Evolutionary conservation across 768 basidiomycete genomes (phyloP).

Genomic region (Tricholoma matsutake): DNA sequence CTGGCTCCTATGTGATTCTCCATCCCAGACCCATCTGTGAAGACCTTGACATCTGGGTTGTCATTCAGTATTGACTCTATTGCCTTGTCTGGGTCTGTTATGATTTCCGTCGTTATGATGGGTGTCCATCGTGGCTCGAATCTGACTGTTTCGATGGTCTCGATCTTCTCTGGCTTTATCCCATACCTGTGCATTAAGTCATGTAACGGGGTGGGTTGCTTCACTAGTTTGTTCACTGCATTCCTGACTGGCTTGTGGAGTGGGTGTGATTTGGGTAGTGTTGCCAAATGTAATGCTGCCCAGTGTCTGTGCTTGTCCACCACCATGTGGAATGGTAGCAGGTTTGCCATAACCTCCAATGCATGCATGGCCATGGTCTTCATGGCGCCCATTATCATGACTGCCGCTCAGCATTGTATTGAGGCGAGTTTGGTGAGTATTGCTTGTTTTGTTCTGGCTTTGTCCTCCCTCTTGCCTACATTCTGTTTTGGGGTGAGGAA

Average conservation of each 20-base stretch:
- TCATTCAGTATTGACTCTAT: too few relatives aligned
- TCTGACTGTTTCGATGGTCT: conserved; percentile 7
- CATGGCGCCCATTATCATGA: too few relatives aligned
- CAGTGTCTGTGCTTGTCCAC: too few relatives aligned
- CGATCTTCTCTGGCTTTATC: conserved; percentile 6
- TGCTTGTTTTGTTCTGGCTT: too few relatives aligned
- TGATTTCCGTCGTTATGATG: background rate
- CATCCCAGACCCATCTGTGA: background rate
- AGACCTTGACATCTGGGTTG: too few relatives aligned
- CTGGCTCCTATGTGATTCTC: background rate
- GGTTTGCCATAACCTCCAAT: background rate
- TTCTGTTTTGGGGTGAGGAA: too few relatives aligned
- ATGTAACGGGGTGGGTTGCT: background rate
- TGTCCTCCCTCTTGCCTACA: too few relatives aligned
- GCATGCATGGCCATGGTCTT: too few relatives aligned
- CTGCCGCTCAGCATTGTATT: too few relatives aligned
- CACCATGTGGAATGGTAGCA: conserved; percentile 6
- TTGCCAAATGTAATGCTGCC: background rate
- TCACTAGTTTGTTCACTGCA: background rate
- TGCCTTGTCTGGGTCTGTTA: too few relatives aligned
- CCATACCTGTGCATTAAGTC: background rate
- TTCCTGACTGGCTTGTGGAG: conserved; percentile 5
- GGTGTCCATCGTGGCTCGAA: background rate
- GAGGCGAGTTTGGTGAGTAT: too few relatives aligned
- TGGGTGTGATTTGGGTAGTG: background rate